phyloP scores from a whole-genome alignment of 148 eudicot species.

The Amaranthus cruentus region DNA sequence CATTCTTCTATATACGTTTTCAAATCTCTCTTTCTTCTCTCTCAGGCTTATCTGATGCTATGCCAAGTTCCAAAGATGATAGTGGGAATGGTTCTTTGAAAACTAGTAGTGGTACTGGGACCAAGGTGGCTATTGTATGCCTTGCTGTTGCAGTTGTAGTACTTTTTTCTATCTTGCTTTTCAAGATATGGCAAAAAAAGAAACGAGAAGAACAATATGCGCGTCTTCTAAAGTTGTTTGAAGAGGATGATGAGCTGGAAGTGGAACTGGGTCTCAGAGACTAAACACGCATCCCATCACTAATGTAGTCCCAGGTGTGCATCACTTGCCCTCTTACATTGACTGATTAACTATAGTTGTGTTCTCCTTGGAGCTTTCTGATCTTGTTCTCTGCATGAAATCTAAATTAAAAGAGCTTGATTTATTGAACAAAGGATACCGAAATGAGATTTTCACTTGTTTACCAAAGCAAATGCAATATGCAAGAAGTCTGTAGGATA shows the following conservation, averaged over 20 bases:
- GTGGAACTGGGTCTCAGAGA: conserved; percentile 90
- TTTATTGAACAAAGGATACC: background rate
- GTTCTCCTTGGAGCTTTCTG: background rate
- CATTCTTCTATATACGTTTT: background rate
- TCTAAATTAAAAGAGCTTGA: background rate
- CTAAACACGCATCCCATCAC: conserved; percentile 30
- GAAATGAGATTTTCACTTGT: background rate
- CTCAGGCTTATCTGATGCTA: conserved; percentile 56
- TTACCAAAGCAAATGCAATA: background rate
- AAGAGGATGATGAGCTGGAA: conserved; percentile 92
- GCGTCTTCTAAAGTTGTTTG: conserved; percentile 82
- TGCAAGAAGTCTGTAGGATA: background rate
- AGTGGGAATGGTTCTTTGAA: conserved; percentile 15
- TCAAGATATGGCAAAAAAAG: conserved; percentile 83
- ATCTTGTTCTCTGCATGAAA: background rate
- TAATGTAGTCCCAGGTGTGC: conserved; percentile 24
- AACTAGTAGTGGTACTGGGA: conserved; percentile 48
- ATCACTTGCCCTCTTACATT: background rate
- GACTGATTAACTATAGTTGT: background rate
- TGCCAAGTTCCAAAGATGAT: conserved; percentile 34
- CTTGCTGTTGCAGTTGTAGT: conserved; percentile 42
- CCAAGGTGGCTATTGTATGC: conserved; percentile 47
- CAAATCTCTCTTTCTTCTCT: background rate
- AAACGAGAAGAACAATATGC: conserved; percentile 89
- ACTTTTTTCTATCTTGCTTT: conserved; percentile 53